Conservation (phyloP, 1,284 basidiomycete genomes). For the Fomes fomentarius region DNA sequence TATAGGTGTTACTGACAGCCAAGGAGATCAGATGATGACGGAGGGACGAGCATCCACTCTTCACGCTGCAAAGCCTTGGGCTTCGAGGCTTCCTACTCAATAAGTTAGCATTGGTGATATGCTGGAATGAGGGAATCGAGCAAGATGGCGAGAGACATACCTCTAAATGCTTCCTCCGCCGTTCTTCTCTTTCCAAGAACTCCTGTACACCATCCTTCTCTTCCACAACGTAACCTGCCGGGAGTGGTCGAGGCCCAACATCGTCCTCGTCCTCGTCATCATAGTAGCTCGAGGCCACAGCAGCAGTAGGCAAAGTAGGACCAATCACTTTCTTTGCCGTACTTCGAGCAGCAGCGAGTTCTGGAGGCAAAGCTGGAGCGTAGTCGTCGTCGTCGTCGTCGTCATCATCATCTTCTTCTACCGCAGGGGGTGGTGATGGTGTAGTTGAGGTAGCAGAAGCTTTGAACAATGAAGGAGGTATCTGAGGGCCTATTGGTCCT, state of each 20-base stretch:
- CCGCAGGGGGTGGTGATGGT: background rate
- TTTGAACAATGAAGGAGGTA: constrained; percentile 10
- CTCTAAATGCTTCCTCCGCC: constrained; percentile 66
- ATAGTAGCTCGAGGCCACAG: constrained; percentile 36
- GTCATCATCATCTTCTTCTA: constrained; percentile 43
- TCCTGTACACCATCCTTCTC: constrained; percentile 68
- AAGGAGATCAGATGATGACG: constrained; percentile 75
- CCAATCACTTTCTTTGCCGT: constrained; percentile 37
- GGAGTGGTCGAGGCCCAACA: constrained; percentile 76
- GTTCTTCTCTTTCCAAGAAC: constrained; percentile 83
- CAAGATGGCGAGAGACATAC: constrained; percentile 36
- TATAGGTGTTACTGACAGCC: constrained; percentile 55
- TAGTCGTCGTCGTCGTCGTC: constrained; percentile 68
- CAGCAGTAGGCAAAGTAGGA: constrained; percentile 40
- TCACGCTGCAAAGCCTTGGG: constrained; percentile 81
- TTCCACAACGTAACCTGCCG: constrained; percentile 40
- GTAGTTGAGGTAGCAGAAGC: background rate
- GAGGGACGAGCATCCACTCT: constrained; percentile 95
- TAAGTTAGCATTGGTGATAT: background rate
- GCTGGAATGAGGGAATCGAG: no score
- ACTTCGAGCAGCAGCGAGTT: constrained; percentile 46
- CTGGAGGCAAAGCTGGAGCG: constrained; percentile 66
- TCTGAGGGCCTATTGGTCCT: constrained; percentile 24
- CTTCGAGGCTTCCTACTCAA: constrained; percentile 62
- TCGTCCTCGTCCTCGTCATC: constrained; percentile 74